Evolutionary conservation across 2,329 filamentous ascomycete genomes (phyloP).

Genomic region (Penicillium sp.): DNA sequence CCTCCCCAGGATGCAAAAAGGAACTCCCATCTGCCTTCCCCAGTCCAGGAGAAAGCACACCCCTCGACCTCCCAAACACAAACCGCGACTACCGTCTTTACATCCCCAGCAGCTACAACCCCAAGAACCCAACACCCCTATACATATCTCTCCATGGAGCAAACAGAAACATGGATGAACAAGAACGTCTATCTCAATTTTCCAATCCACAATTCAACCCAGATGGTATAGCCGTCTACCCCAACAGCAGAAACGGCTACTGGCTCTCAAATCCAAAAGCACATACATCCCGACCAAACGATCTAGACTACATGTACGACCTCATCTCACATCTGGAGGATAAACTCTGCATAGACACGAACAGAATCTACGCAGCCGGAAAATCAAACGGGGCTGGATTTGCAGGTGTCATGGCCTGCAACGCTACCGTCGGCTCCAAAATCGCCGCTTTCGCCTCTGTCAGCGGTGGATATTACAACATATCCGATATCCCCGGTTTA

Average conservation of each 20-base stretch:
- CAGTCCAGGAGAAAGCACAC: constrained; percentile 12
- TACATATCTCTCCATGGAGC: constrained; percentile 53
- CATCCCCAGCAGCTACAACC: constrained; percentile 37
- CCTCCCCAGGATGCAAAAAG: constrained; percentile 15
- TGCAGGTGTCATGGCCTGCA: constrained; percentile 50
- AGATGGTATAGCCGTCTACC: constrained; percentile 48
- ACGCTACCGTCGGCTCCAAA: constrained; percentile 38
- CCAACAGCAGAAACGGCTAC: constrained; percentile 43
- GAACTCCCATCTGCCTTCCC: constrained; percentile 19
- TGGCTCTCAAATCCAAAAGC: constrained; percentile 38
- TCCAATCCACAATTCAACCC: constrained; percentile 46
- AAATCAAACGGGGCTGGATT: constrained; percentile 59
- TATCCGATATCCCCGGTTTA: constrained; percentile 15
- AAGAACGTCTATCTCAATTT: constrained; percentile 48
- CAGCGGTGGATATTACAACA: constrained; percentile 48
- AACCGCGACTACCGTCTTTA: constrained; percentile 25
- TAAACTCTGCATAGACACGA: constrained; percentile 48
- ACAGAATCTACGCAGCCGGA: constrained; percentile 48
- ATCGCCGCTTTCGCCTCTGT: constrained; percentile 54
- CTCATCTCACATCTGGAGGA: constrained; percentile 42
- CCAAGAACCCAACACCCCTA: constrained; percentile 38
- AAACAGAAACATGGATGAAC: constrained; percentile 34
- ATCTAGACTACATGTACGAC: constrained; percentile 48
- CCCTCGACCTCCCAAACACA: constrained; percentile 11
- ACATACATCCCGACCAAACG: constrained; percentile 34